Evolutionary conservation across 176 grass and related monocot species (phyloP).

Genomic region (Musa troglodytarum): DNA sequence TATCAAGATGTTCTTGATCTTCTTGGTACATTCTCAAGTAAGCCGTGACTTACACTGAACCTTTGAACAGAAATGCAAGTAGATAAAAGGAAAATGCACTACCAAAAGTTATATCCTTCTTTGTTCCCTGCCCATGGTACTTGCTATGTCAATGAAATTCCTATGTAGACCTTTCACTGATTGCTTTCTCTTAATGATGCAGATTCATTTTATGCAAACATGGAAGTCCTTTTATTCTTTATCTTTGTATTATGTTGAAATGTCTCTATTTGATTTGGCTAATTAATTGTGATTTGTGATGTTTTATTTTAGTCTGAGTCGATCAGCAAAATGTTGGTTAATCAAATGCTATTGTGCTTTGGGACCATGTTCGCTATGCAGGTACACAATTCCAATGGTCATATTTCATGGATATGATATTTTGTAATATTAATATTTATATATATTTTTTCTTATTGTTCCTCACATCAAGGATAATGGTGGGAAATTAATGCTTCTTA

Average conservation of each 20-base stretch:
- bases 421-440: slow-evolving; percentile 13
- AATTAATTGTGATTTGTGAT: background rate
- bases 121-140: too few species aligned
- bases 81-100: too few species aligned
- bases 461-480: slow-evolving; percentile 54
- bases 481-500: slow-evolving; percentile 65
- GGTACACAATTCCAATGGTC: slow-evolving; percentile 28
- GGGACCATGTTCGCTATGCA: slow-evolving; percentile 87
- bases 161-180: background rate
- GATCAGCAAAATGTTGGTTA: slow-evolving; percentile 75
- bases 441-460: slow-evolving; percentile 16
- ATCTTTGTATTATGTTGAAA: background rate
- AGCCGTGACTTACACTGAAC: too few species aligned
- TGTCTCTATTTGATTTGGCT: background rate
- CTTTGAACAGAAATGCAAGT: too few species aligned
- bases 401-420: slow-evolving; percentile 13
- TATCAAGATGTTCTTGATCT: too few species aligned
- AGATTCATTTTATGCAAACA: background rate
- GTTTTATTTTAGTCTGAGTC: slow-evolving; percentile 51
- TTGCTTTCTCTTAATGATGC: background rate
- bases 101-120: too few species aligned
- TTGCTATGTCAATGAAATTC: background rate
- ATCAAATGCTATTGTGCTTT: slow-evolving; percentile 90
- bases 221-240: background rate
- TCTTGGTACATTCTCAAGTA: too few species aligned